Evolutionary conservation across 805 yeast species (phyloP), one percentile per base, ranked within the genome.

Genomic region (Ogataea ramenticola): DNA sequence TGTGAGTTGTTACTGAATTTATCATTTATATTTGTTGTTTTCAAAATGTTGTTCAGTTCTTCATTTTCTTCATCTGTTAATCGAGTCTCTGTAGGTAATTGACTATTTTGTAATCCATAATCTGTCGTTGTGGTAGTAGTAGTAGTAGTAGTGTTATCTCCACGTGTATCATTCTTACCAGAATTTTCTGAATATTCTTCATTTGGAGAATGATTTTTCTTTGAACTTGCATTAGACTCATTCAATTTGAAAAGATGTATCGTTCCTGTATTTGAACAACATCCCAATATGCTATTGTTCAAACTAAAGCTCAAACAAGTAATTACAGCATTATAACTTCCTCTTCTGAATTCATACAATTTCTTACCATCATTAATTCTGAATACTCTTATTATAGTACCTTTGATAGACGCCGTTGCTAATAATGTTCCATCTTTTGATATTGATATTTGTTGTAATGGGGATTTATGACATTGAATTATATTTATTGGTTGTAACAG

Each of bases 381-480:
- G 56, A 90, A 93, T 3, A 93, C 82, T 38, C 98, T 67, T 3
- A 91, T 79, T 20, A 93, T 79, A 0, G 98, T 93, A 2, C 99
- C 99, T 56, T 87, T 86, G 31, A 74, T 79, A 0, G 96, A 86
- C 6, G 96, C 88, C 0, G 97, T 86, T 0, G 97, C 96, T 38
- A 91, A 70, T 49, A 86, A 66, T 2, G 77, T 70, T 0, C 97
- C 97, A 54, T 86, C 90, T 29, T 71, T 69, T 41, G 88, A 86
- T 16, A 93, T 60, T 1, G 83, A 67, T 39, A 89, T 61, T 2
- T 79, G 72, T 3, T 89, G 84, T 36, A 91, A 59, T 1, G 85
- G 80, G 0, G 89, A 70, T 55, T 84, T 86, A 62, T 93, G 98
- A 1, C 96, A 96, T 55, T 83, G 86, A 4, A 91, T 76, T 1